These are phyloP conservation scores for Populus tremula DNA, from an alignment of 345 rosid species.

Conservation along the genomic window DNA sequence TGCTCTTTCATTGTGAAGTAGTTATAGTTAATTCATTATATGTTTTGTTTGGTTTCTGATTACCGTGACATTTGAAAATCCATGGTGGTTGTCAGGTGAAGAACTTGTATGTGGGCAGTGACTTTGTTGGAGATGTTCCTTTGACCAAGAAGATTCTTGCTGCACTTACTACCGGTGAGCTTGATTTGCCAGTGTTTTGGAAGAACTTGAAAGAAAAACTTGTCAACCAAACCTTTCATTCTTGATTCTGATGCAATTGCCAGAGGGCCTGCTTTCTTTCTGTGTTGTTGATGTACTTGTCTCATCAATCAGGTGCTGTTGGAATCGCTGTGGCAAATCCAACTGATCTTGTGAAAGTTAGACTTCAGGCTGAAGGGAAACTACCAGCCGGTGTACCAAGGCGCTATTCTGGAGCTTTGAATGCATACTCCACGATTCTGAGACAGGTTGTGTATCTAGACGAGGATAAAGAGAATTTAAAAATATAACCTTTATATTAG, in stretches of 20 bases:
- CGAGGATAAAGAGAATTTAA: slow-evolving; percentile 13
- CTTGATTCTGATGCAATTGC: not conserved
- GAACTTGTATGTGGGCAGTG: slow-evolving; percentile 74
- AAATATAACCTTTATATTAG: not conserved
- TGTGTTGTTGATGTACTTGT: slow-evolving; percentile 1
- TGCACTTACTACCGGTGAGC: slow-evolving; percentile 93
- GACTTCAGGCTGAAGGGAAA: slow-evolving; percentile 99
- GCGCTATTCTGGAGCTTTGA: slow-evolving; percentile 90
- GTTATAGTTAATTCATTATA: not conserved
- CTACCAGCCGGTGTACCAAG: slow-evolving; percentile 86
- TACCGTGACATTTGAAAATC: not conserved
- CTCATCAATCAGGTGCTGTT: slow-evolving; percentile 67
- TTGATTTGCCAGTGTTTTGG: not conserved
- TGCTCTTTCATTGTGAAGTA: not conserved
- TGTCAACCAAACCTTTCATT: not conserved
- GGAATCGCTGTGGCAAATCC: slow-evolving; percentile 88
- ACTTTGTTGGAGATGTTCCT: slow-evolving; percentile 91
- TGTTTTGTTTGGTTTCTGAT: slow-evolving; percentile 10
- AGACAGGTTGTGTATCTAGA: slow-evolving; percentile 61
- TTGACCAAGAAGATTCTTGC: slow-evolving; percentile 93
- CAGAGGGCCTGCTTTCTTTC: not conserved
- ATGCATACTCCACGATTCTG: slow-evolving; percentile 88
- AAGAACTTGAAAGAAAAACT: not conserved
- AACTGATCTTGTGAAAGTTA: slow-evolving; percentile 98
- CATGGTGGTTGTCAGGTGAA: slow-evolving; percentile 55